These are phyloP conservation scores for Lagerstroemia speciosa DNA, from an alignment of 345 rosid genomes.

Conservation along the genomic window DNA sequence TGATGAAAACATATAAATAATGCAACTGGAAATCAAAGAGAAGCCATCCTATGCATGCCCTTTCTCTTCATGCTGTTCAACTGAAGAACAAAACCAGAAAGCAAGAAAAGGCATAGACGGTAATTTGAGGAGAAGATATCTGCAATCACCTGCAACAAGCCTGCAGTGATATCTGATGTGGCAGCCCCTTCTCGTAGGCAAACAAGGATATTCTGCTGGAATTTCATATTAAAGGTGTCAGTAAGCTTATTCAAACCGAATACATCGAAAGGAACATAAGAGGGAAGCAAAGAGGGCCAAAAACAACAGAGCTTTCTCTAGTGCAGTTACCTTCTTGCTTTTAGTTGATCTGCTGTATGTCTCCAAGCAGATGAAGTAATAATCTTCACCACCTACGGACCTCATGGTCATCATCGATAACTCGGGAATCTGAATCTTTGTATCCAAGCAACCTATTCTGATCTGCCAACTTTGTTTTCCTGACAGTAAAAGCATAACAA, in stretches of 20 bases:
- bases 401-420: constrained; percentile 42
- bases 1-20: not conserved
- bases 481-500: not conserved
- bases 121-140: not conserved
- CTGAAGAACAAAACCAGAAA: not conserved
- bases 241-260: not conserved
- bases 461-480: constrained; percentile 32
- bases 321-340: constrained; percentile 22
- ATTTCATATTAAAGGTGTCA: constrained; percentile 8
- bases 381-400: constrained; percentile 28
- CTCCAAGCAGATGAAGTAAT: constrained; percentile 47
- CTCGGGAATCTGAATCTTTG: constrained; percentile 26
- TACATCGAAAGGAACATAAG: not conserved
- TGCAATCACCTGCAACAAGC: constrained; percentile 48
- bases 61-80: not conserved
- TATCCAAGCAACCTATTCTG: constrained; percentile 45
- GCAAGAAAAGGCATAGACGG: not conserved
- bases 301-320: not conserved
- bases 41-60: not conserved
- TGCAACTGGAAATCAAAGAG: not conserved
- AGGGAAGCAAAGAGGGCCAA: not conserved
- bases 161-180: constrained; percentile 33
- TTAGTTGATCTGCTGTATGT: constrained; percentile 17
- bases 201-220: constrained; percentile 39
- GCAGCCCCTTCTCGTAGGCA: constrained; percentile 50